Evolutionary conservation across 1,284 basidiomycete genomes (phyloP).

Genomic region (Cutaneotrichosporon cutaneum): DNA sequence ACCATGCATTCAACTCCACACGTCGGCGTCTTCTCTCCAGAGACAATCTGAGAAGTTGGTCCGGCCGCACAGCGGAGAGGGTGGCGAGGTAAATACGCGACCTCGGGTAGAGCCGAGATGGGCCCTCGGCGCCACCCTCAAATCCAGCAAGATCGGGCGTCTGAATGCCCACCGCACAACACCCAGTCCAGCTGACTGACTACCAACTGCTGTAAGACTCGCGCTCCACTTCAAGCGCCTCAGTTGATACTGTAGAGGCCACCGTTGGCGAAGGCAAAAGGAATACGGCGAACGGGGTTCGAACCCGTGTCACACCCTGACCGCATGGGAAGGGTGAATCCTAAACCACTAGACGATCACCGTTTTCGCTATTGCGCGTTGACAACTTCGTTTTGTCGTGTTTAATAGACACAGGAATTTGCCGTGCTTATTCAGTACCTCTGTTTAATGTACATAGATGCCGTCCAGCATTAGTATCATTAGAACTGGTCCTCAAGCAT

Average conservation of each 20-base stretch:
- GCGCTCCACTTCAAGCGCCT: no score
- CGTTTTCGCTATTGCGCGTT: background rate
- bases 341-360: conserved; percentile 9
- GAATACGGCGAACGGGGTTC: conserved; percentile 7
- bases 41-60: background rate
- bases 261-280: no score
- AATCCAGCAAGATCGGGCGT: no score
- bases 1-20: background rate
- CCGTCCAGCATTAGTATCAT: background rate
- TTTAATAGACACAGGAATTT: no score
- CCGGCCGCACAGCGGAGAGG: background rate
- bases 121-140: no score
- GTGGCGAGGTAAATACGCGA: background rate
- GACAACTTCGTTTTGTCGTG: no score
- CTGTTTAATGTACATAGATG: background rate
- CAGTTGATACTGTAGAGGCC: no score
- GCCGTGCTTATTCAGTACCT: no score
- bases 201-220: no score
- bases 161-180: no score
- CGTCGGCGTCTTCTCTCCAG: background rate
- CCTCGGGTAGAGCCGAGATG: background rate
- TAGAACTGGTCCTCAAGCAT: no score
- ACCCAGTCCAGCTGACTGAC: no score
- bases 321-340: conserved; percentile 5
- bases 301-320: conserved; percentile 8